These are phyloP conservation scores for Davidsoniella neocaledoniae DNA, from an alignment of 2,329 filamentous ascomycete species.

Conservation along the genomic window DNA sequence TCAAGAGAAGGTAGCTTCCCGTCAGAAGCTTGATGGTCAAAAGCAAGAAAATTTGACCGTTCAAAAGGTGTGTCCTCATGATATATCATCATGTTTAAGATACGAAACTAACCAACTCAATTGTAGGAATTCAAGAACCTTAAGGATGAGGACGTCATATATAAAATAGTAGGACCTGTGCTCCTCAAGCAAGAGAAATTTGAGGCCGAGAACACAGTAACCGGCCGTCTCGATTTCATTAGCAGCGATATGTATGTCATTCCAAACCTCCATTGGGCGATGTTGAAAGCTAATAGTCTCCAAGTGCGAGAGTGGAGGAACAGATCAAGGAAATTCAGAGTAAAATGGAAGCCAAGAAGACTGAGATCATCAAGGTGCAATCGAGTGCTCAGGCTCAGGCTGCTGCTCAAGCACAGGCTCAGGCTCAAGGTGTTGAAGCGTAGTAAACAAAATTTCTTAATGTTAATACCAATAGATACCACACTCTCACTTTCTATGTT, in stretches of 20 bases:
- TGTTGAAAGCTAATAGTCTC: too few species aligned
- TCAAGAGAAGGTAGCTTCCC: conserved; percentile 54
- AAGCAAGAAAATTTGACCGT: conserved; percentile 85
- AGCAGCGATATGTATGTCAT: conserved; percentile 68
- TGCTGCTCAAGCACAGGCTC: conserved; percentile 8
- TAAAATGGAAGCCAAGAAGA: conserved; percentile 42
- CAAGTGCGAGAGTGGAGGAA: conserved; percentile 22
- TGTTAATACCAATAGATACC: conserved; percentile 1
- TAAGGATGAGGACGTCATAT: conserved; percentile 72
- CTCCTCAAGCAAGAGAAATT: conserved; percentile 85
- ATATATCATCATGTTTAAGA: not conserved
- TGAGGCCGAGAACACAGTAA: conserved; percentile 81
- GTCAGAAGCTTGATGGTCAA: conserved; percentile 87
- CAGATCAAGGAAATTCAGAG: conserved; percentile 39
- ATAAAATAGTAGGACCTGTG: conserved; percentile 87
- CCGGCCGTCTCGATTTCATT: conserved; percentile 82
- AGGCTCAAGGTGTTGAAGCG: not conserved
- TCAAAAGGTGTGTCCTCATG: conserved; percentile 42
- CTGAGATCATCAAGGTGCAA: conserved; percentile 41
- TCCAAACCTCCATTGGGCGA: not conserved
- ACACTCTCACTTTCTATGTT: not conserved
- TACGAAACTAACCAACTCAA: not conserved
- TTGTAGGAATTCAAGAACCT: conserved; percentile 64
- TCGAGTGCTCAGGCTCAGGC: conserved; percentile 27
- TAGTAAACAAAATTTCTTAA: not conserved